phyloP scores from a whole-genome alignment of 345 rosid genomes.

The Psidium friedrichsthalianum region DNA sequence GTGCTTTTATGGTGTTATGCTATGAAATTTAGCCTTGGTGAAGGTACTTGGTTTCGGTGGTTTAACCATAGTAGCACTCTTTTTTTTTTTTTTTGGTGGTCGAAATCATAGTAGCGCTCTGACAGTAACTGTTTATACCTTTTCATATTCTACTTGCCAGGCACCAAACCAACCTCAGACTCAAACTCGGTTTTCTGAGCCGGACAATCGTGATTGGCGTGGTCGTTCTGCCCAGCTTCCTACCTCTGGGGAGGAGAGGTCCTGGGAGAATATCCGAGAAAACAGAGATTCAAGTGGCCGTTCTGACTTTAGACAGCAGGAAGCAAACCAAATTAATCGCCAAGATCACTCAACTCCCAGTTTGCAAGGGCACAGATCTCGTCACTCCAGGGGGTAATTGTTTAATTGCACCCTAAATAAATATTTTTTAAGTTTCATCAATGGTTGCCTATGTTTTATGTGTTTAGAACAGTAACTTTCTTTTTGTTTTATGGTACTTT shows the following conservation, averaged over 20 bases:
- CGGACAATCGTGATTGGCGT: conserved; percentile 93
- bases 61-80: not conserved
- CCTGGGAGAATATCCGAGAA: conserved; percentile 48
- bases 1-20: not conserved
- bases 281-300: conserved; percentile 29
- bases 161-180: conserved; percentile 33
- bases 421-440: not conserved
- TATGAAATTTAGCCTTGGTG: not conserved
- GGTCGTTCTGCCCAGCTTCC: conserved; percentile 48
- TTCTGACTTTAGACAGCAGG: conserved; percentile 35
- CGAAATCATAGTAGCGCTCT: not conserved
- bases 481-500: not conserved
- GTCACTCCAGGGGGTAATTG: conserved; percentile 44
- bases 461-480: not conserved
- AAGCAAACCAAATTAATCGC: conserved; percentile 33
- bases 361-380: conserved; percentile 32
- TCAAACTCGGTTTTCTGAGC: conserved; percentile 61
- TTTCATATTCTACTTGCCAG: conserved; percentile 13
- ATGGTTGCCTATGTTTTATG: not conserved
- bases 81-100: too few species aligned
- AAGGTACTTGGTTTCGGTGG: not conserved
- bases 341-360: conserved; percentile 38
- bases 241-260: conserved; percentile 58
- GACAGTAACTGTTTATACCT: not conserved
- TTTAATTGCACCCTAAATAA: not conserved